A percentile compares a stretch with the other conserved stretches of the same genome.
Conservation (phyloP, 306 rosid species). For the Quercus robur region DNA sequence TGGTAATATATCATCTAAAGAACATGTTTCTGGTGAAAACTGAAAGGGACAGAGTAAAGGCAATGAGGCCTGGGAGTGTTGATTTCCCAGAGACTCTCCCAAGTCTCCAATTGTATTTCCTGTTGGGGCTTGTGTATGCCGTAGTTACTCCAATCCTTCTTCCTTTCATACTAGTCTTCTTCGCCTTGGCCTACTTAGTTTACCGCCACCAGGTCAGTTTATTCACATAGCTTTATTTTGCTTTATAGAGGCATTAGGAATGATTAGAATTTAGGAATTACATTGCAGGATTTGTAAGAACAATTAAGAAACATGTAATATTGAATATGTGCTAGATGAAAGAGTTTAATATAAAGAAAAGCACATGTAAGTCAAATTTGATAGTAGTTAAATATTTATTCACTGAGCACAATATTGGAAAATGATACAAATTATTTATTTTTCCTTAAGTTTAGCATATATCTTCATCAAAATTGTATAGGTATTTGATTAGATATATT, state of each 20-base stretch:
- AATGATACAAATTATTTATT: not conserved
- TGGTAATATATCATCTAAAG: conserved; percentile 92
- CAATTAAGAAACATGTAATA: not conserved
- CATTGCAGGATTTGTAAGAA: not conserved
- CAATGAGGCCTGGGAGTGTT: conserved; percentile 89
- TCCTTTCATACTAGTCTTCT: conserved; percentile 93
- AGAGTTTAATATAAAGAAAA: not conserved
- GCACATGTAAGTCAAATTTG: not conserved
- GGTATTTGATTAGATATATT: not conserved
- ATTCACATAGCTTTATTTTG: not conserved
- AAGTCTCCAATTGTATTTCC: conserved; percentile 87
- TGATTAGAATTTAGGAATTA: not conserved
- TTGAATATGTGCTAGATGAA: not conserved
- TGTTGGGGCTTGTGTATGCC: conserved; percentile 89
- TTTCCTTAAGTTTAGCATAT: not conserved
- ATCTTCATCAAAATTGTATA: not conserved
- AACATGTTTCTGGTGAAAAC: conserved; percentile 92
- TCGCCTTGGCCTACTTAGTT: conserved; percentile 88
- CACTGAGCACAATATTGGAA: not conserved
- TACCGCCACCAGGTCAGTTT: conserved; percentile 95
- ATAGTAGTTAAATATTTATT: not conserved
- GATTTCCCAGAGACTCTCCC: conserved; percentile 90
- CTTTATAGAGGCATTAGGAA: not conserved
- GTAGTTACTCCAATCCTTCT: conserved; percentile 95
- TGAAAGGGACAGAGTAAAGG: conserved; percentile 84